phyloP scores from a whole-genome alignment of 306 rosid genomes.

The Alnus glutinosa region DNA sequence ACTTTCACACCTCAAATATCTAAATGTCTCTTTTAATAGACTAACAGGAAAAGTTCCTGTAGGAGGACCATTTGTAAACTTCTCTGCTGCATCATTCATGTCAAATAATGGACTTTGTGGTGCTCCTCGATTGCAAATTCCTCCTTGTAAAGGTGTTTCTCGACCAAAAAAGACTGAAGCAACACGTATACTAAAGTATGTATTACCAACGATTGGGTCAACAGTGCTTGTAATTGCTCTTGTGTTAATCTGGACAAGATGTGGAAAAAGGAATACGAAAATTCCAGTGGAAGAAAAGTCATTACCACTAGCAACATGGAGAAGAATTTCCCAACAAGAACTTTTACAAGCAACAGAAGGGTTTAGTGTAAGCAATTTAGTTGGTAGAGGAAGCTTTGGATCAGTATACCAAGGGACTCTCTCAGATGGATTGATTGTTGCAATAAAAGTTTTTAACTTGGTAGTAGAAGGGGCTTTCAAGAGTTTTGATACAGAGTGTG shows the following conservation, averaged over 20 bases:
- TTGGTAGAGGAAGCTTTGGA: constrained; percentile 1
- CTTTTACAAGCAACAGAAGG: constrained; percentile 27
- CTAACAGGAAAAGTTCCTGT: constrained; percentile 37
- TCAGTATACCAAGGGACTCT: too few relatives aligned
- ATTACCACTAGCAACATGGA: constrained; percentile 1
- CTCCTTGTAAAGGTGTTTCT: constrained; percentile 19
- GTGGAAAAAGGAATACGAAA: constrained; percentile 2
- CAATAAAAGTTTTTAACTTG: too few relatives aligned
- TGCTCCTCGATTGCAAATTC: constrained; percentile 10
- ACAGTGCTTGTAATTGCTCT: constrained; percentile 4
- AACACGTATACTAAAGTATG: neutral
- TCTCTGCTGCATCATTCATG: constrained; percentile 30
- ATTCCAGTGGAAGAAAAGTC: neutral
- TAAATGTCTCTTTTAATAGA: neutral
- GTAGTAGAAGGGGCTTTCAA: too few relatives aligned
- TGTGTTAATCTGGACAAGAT: neutral
- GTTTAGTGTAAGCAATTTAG: constrained; percentile 17
- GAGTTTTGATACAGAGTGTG: too few relatives aligned
- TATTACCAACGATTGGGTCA: constrained; percentile 13
- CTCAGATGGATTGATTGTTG: too few relatives aligned
- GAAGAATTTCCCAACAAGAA: constrained; percentile 28
- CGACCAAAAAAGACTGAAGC: neutral
- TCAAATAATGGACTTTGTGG: constrained; percentile 37
- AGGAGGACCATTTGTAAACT: constrained; percentile 28
- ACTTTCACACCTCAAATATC: neutral